These are phyloP conservation scores for Gaultheria prostrata DNA, from an alignment of 148 eudicot genomes.

Conservation along the genomic window DNA sequence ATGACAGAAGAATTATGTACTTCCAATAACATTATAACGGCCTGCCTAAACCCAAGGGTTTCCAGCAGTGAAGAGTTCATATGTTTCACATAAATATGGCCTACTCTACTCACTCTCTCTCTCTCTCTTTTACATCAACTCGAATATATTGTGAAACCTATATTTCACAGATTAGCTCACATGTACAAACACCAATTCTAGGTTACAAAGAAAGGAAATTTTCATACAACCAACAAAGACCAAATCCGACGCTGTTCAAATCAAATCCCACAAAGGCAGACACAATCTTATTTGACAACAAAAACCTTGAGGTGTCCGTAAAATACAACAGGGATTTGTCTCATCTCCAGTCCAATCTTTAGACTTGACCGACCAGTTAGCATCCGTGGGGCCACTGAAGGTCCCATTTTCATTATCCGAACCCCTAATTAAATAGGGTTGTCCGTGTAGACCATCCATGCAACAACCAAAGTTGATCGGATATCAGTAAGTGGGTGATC, in stretches of 20 bases:
- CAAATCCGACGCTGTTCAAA: neutral
- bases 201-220: neutral
- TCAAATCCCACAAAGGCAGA: neutral
- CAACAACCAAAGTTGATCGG: neutral
- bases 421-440: neutral
- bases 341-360: neutral
- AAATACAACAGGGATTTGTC: neutral
- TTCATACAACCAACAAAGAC: constrained; percentile 6
- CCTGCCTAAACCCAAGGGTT: neutral
- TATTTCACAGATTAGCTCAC: constrained; percentile 13
- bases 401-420: neutral
- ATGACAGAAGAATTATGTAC: neutral
- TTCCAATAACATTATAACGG: neutral
- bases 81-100: neutral
- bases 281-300: neutral
- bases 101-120: neutral
- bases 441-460: neutral
- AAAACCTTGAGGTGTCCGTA: neutral
- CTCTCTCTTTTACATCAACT: neutral
- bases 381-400: neutral
- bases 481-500: neutral
- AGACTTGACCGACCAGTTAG: neutral
- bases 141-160: neutral
- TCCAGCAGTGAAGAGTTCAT: neutral
- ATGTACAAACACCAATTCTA: constrained; percentile 14